Evolutionary conservation across 2,329 filamentous ascomycete species (phyloP).

Genomic region (Fusarium succisae): DNA sequence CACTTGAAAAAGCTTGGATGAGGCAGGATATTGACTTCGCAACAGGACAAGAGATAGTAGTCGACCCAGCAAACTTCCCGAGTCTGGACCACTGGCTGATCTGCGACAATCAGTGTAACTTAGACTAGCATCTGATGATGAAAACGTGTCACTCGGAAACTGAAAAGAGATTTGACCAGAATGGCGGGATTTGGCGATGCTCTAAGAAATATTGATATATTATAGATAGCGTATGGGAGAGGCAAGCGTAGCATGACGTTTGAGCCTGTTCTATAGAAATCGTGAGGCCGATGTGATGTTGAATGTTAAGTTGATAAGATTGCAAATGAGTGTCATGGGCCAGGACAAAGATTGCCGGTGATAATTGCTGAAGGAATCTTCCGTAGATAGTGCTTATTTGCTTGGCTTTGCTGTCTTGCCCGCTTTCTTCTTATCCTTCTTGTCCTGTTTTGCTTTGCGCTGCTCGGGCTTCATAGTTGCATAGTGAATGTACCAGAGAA

Average conservation of each 20-base stretch:
- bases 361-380: not conserved
- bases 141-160: not conserved
- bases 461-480: slow-evolving; percentile 70
- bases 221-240: slow-evolving; percentile 18
- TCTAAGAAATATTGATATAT: slow-evolving; percentile 12
- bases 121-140: not conserved
- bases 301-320: not conserved
- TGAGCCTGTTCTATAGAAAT: not conserved
- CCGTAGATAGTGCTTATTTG: not conserved
- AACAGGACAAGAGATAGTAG: not conserved
- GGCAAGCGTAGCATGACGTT: not conserved
- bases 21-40: not conserved
- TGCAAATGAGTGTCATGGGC: not conserved
- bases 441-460: slow-evolving; percentile 61
- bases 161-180: not conserved
- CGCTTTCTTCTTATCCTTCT: slow-evolving; percentile 55
- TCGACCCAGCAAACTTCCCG: slow-evolving; percentile 16
- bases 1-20: not conserved
- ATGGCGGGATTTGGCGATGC: not conserved
- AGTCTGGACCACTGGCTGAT: slow-evolving; percentile 34
- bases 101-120: not conserved
- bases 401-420: slow-evolving; percentile 36
- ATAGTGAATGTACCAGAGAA: slow-evolving; percentile 68
- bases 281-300: not conserved
- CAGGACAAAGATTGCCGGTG: not conserved